Evolutionary conservation across 2,329 filamentous ascomycete genomes (phyloP), one percentile per base, ranked within the genome.

Genomic region (Aureobasidium musti): DNA sequence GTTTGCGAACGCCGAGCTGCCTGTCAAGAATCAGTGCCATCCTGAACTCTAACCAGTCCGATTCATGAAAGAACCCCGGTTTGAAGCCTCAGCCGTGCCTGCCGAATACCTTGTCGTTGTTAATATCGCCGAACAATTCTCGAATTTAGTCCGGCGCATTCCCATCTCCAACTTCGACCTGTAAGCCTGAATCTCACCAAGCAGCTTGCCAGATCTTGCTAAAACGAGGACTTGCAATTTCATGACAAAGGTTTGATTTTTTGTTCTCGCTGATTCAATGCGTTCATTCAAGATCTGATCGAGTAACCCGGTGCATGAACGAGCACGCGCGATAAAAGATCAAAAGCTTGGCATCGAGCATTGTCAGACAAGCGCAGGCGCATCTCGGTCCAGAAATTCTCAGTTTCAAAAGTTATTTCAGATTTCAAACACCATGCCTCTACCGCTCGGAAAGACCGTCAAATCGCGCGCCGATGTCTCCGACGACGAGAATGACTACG

Each of bases 401-500:
- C 57, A 19, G 26, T 35, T 61, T 23, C 28, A n/a, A 2, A 13
- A 61, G 28, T 21, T 8, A 47, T 33, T 35, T 19, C 2, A 37
- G 1, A 23, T 49, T 49, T 26, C 57, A 65, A 47, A 54, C 30
- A 57, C 33, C 21, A 64, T 56, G 65, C 47, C 57, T 71, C 69
- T 70, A 67, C 70, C 65, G 13, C 35, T 70, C 41, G 68, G 69
- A 47, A 66, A 68, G 13, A 69, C 69, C 37, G 68, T 71, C 19
- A 71, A 70, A 53, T 63, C 70, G 26, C 68, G 59, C 26, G 59
- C 66, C 3, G 50, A 67, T 26, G 28, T 56, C 19, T 57, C 47
- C 19, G 67, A 64, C 14, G 66, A 69, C 43, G 67, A 69, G 19
- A 60, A 70, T 35, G 56, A 68, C 21, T 59, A 63, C 30, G 59